phyloP scores from a whole-genome alignment of 192 early-diverging fungal genomes.

The Coemansia sp. region DNA sequence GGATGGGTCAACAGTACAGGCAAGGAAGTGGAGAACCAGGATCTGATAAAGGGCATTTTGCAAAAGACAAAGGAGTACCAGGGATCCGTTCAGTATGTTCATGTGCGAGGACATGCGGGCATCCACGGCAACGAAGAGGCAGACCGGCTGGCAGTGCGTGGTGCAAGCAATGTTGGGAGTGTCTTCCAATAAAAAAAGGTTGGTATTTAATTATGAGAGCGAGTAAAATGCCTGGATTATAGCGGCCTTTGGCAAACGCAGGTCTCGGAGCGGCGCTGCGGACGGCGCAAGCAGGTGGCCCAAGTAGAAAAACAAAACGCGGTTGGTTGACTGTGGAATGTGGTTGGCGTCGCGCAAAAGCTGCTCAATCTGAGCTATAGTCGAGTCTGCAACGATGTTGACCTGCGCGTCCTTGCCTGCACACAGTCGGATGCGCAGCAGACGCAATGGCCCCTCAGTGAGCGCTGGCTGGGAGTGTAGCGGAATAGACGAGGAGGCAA shows the following conservation, averaged over 20 bases:
- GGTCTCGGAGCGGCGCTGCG: conserved; percentile 18
- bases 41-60: conserved; percentile 66
- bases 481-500: conserved; percentile 3
- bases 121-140: conserved; percentile 76
- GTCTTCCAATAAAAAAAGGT: too few species aligned
- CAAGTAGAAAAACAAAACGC: conserved; percentile 52
- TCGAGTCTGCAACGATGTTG: conserved; percentile 9
- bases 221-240: conserved; percentile 28
- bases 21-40: conserved; percentile 68
- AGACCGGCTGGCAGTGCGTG: conserved; percentile 70
- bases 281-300: conserved; percentile 45
- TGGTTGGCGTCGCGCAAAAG: conserved; percentile 10
- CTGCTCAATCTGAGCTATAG: conserved; percentile 36
- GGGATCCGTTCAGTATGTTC: conserved; percentile 30
- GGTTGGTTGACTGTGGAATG: conserved; percentile 5
- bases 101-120: conserved; percentile 74
- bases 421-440: conserved; percentile 16
- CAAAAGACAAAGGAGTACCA: conserved; percentile 13
- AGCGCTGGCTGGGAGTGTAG: background rate
- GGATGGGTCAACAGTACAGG: conserved; percentile 61
- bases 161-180: conserved; percentile 42
- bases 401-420: conserved; percentile 14
- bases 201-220: background rate
- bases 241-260: conserved; percentile 7
- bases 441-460: background rate